Evolutionary conservation across 805 yeast genomes (phyloP).

Genomic region (Yarrowia keelungensis): DNA sequence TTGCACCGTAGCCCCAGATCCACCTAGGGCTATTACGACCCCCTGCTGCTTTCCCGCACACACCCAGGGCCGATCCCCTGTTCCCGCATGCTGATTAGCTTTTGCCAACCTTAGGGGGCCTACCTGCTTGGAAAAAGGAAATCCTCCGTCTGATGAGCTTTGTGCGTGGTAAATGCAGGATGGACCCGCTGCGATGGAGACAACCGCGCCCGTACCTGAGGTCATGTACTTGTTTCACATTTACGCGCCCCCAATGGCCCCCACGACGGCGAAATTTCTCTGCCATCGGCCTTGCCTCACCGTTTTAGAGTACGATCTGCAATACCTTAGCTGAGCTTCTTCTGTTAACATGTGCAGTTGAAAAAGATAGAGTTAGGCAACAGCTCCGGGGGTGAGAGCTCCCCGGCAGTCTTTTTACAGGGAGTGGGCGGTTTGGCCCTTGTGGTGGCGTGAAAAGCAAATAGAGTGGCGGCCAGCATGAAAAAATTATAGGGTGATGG

Average conservation of each 20-base stretch:
- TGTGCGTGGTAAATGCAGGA: background rate
- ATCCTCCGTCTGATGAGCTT: constrained; percentile 6
- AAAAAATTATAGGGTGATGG: background rate
- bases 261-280: no score
- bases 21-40: background rate
- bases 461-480: background rate
- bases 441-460: background rate
- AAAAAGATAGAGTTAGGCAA: constrained; percentile 9
- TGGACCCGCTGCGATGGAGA: no score
- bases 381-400: background rate
- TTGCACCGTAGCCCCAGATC: background rate
- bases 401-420: constrained; percentile 5
- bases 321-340: no score
- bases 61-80: constrained; percentile 32
- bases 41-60: constrained; percentile 36
- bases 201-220: no score
- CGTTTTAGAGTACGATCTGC: constrained; percentile 13
- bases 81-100: constrained; percentile 19
- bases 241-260: no score
- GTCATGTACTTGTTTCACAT: background rate
- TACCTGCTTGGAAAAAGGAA: constrained; percentile 1
- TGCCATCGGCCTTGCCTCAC: background rate
- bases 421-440: background rate
- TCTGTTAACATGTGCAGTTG: background rate
- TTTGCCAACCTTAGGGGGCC: background rate